Conservation (phyloP, 441 rosid genomes). For the Lepidium campestre region DNA sequence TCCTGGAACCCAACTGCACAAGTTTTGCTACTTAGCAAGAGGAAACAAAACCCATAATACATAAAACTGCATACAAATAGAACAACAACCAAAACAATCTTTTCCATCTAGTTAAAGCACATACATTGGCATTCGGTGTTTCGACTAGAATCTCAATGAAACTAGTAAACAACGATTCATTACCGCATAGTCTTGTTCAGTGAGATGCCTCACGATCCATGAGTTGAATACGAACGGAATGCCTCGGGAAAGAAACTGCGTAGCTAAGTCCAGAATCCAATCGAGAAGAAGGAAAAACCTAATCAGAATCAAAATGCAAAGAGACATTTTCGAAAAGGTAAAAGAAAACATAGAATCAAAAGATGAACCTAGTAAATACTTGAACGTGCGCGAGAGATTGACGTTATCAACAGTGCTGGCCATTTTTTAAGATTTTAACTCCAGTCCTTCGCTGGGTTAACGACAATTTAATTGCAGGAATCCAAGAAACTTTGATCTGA, state of each 20-base stretch:
- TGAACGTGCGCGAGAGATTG: constrained; percentile 78
- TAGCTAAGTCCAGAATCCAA: constrained; percentile 40
- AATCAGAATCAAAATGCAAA: background rate
- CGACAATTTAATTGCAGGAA: background rate
- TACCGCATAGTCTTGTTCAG: constrained; percentile 82
- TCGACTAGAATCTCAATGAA: background rate
- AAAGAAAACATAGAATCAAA: background rate
- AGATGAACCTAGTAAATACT: constrained; percentile 62
- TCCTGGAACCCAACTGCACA: background rate
- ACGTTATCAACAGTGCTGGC: constrained; percentile 34
- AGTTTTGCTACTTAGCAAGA: background rate
- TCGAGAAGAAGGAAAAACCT: background rate
- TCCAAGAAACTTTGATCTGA: background rate
- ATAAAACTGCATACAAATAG: background rate
- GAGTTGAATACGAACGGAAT: constrained; percentile 87
- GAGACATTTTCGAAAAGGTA: background rate
- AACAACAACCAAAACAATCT: background rate
- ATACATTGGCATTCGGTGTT: background rate
- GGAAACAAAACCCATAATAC: background rate
- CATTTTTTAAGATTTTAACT: constrained; percentile 24
- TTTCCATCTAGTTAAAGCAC: background rate
- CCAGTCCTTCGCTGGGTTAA: constrained; percentile 1
- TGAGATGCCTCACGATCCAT: constrained; percentile 89
- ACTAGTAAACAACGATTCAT: background rate
- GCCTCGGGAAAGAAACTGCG: constrained; percentile 83